Conservation (phyloP, 1,284 basidiomycete genomes). For the Ustilago bromivora region DNA sequence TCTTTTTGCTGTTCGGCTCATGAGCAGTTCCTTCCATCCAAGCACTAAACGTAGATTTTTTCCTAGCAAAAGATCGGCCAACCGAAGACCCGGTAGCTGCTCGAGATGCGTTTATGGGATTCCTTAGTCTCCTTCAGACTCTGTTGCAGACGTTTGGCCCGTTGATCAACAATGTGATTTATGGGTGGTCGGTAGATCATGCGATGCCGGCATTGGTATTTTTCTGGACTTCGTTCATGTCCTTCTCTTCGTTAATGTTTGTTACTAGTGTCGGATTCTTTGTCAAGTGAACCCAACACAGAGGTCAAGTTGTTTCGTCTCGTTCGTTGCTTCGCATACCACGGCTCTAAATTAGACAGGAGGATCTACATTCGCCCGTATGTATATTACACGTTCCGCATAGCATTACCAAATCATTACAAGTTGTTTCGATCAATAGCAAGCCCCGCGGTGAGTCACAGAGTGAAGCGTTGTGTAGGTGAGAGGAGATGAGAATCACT, state of each 20-base stretch:
- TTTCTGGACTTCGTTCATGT: constrained; percentile 25
- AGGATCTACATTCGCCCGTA: not conserved
- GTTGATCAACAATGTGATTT: constrained; percentile 40
- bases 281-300: not conserved
- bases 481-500: not conserved
- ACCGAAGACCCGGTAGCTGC: constrained; percentile 28
- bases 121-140: constrained; percentile 25
- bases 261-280: constrained; percentile 18
- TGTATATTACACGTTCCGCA: constrained; percentile 4
- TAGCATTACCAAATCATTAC: not conserved
- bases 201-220: constrained; percentile 19
- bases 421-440: not conserved
- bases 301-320: not conserved
- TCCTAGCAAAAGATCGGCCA: constrained; percentile 38
- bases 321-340: not conserved
- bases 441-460: not conserved
- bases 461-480: not conserved
- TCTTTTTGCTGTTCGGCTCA: constrained; percentile 22
- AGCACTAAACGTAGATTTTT: constrained; percentile 41
- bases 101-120: constrained; percentile 42
- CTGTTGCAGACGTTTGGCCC: constrained; percentile 17
- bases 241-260: constrained; percentile 17
- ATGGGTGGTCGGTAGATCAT: constrained; percentile 37
- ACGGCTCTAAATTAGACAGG: not conserved
- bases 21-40: constrained; percentile 29